Conservation (phyloP, 371 early-diverging fungal species). For the Mortierella sp. region DNA sequence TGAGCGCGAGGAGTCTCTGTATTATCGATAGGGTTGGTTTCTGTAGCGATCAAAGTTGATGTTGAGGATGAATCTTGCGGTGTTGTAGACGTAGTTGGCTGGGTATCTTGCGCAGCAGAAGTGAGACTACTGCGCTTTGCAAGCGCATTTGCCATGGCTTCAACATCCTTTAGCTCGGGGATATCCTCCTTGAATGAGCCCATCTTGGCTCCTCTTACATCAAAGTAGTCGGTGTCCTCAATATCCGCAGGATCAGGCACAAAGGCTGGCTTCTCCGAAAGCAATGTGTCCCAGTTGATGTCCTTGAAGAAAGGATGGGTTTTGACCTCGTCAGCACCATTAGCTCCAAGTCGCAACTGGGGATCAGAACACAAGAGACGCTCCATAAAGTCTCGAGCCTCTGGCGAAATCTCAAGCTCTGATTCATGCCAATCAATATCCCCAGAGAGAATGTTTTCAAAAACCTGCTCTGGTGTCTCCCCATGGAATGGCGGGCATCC, state of each 20-base stretch:
- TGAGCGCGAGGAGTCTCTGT: conserved; percentile 33
- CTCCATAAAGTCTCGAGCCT: conserved; percentile 91
- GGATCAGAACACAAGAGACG: conserved; percentile 82
- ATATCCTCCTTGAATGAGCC: conserved; percentile 57
- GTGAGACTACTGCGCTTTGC: conserved; percentile 18
- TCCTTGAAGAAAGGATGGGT: conserved; percentile 74
- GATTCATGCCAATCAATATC: conserved; percentile 80
- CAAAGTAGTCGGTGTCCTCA: conserved; percentile 97
- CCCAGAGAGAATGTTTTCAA: conserved; percentile 87
- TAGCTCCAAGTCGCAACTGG: conserved; percentile 78
- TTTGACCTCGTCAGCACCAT: conserved; percentile 77
- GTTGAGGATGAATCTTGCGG: conserved; percentile 8
- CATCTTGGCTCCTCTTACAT: conserved; percentile 83
- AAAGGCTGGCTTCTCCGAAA: conserved; percentile 81
- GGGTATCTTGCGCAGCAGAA: neutral
- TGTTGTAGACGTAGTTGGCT: neutral
- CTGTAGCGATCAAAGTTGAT: conserved; percentile 14
- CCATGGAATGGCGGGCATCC: conserved; percentile 93
- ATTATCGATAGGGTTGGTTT: conserved; percentile 19
- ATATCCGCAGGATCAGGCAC: conserved; percentile 81
- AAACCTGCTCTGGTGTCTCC: conserved; percentile 84
- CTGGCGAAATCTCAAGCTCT: conserved; percentile 78
- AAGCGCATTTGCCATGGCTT: conserved; percentile 29
- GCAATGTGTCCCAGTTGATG: conserved; percentile 79
- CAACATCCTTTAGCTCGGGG: conserved; percentile 40